Base-by-base conservation (phyloP, 129 eudicot species). In the Chrysanthemum lavandulifolium region DNA sequence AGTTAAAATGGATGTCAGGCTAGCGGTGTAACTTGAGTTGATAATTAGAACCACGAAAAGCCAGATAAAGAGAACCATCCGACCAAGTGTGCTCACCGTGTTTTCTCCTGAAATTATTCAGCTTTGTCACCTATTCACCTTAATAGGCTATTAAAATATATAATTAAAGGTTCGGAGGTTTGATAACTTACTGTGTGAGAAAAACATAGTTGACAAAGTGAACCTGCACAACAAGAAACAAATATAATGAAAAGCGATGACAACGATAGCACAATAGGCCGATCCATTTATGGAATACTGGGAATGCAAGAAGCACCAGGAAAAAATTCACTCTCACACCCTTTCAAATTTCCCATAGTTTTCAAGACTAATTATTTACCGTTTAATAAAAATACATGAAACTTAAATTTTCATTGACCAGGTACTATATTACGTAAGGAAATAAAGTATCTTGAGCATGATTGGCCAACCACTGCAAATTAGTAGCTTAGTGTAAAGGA, bases 21-120 rank as follows among this genome's bases (percentile, higher is more conserved):
- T 94, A n/a, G 98, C 98, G 3, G 98, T 90, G 75, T 94, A 94
- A 88, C 99, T 90, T 23, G 99, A 94, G 71, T 72, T 91, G 52
- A 94, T 83, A 47, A 94, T 88, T 40, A 94, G 68, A 66, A 94
- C 97, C 57, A 90, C 97, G 36, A 94, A 94, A 2, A 94, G 82
- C 99, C 99, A 94, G 56, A 86, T 81, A 55, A 94, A 79, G 36
- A 94, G 86, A 64, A 94, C 97, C 82, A 94, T 23, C 10, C 97
- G 87, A 33, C 99, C 99, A 15, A 94, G 89, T 0, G 94, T 75
- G 84, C 97, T 94, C 77, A 86, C 78, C 6, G 96, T 94, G 73
- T 90, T 90, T 86, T 94, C 99, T 88, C 99, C 99, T 94, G 86
- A 73, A 86, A 84, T 65, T 21, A 27, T 45, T 19, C 49, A 50